phyloP scores from a whole-genome alignment of 768 basidiomycete genomes.

The Leccinum sublutescens region DNA sequence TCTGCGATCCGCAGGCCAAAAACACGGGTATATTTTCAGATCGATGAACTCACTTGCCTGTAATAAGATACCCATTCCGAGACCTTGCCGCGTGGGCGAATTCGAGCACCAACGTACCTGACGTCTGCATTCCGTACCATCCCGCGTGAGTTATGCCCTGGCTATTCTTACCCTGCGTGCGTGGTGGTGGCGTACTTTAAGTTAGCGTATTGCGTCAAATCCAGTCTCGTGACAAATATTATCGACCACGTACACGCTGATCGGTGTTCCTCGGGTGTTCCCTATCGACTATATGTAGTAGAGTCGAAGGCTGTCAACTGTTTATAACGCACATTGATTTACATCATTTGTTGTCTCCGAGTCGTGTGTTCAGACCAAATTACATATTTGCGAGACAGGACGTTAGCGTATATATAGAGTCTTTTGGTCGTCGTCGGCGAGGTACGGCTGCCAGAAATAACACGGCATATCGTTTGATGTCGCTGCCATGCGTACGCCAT shows the following conservation, averaged over 20 bases:
- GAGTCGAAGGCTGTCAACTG: neutral
- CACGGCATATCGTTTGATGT: neutral
- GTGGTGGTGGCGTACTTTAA: neutral
- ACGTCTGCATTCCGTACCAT: neutral
- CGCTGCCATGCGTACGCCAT: neutral
- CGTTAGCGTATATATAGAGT: neutral
- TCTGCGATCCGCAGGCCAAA: neutral
- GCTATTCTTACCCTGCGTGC: neutral
- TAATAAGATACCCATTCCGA: neutral
- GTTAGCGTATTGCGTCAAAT: neutral
- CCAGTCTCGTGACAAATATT: neutral
- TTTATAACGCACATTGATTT: neutral
- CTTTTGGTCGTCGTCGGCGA: neutral
- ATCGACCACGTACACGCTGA: constrained; percentile 1
- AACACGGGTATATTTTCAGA: neutral
- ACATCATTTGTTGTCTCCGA: neutral
- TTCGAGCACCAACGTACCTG: neutral
- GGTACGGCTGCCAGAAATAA: neutral
- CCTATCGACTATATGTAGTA: neutral
- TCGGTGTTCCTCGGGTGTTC: neutral
- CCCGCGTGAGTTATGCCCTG: constrained; percentile 1
- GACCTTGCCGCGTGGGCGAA: neutral
- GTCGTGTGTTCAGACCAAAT: neutral
- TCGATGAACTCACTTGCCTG: neutral
- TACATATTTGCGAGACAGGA: neutral